Evolutionary conservation across 2,329 filamentous ascomycete species (phyloP).

Genomic region (Truncatella angustata): DNA sequence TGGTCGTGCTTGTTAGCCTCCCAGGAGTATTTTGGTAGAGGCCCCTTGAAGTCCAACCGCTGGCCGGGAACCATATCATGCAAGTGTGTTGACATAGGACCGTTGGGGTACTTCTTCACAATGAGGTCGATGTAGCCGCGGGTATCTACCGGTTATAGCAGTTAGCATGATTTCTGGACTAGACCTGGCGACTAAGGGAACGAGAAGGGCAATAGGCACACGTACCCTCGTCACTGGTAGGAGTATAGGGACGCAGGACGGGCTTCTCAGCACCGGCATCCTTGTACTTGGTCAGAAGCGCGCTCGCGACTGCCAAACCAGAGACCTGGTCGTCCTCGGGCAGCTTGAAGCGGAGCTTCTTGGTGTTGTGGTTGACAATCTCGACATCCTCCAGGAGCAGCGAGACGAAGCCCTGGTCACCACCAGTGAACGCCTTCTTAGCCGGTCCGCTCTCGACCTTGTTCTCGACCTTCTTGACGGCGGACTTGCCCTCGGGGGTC

Average conservation of each 20-base stretch:
- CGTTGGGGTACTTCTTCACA: constrained; percentile 87
- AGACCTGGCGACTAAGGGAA: too few species aligned
- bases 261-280: constrained; percentile 79
- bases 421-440: constrained; percentile 67
- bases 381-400: constrained; percentile 78
- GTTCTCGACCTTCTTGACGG: constrained; percentile 57
- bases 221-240: constrained; percentile 79
- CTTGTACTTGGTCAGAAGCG: constrained; percentile 90
- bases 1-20: constrained; percentile 88
- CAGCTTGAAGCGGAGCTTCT: constrained; percentile 84
- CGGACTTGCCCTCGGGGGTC: constrained; percentile 39
- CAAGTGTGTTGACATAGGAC: constrained; percentile 88
- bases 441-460: constrained; percentile 42
- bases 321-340: constrained; percentile 82
- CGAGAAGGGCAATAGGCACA: too few species aligned
- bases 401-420: constrained; percentile 84
- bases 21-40: constrained; percentile 92
- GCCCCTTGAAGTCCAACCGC: constrained; percentile 87
- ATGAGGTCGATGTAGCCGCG: constrained; percentile 83
- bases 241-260: constrained; percentile 89
- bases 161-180: not conserved
- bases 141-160: constrained; percentile 48
- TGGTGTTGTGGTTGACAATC: constrained; percentile 89
- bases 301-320: constrained; percentile 79
- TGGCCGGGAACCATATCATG: constrained; percentile 82